Conservation (phyloP, 345 rosid species). For the Camelina neglecta region DNA sequence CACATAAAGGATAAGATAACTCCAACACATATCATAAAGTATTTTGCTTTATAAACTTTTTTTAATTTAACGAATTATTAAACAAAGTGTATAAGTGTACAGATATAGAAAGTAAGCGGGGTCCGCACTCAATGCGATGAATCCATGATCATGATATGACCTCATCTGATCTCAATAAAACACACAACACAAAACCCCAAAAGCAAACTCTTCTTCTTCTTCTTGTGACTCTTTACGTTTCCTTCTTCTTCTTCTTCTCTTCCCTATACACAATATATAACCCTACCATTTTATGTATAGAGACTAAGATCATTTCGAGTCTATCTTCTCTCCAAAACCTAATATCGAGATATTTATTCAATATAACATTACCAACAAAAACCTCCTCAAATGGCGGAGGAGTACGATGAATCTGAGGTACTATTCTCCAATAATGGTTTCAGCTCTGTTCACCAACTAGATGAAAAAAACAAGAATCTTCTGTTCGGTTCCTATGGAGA, state of each 20-base stretch:
- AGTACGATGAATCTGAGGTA: constrained; percentile 58
- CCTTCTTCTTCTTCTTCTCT: constrained; percentile 20
- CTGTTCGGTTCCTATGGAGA: background rate
- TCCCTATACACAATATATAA: constrained; percentile 37
- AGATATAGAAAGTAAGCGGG: constrained; percentile 25
- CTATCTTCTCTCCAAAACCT: background rate
- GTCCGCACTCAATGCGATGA: constrained; percentile 35
- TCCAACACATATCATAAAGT: background rate
- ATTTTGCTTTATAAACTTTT: background rate
- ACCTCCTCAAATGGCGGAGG: constrained; percentile 30
- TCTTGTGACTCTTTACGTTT: constrained; percentile 40
- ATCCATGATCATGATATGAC: constrained; percentile 28
- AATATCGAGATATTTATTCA: background rate
- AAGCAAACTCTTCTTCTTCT: constrained; percentile 15
- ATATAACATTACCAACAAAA: background rate
- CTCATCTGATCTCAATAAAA: constrained; percentile 33
- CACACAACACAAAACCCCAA: constrained; percentile 33
- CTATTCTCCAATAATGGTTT: constrained; percentile 46
- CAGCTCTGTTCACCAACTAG: background rate
- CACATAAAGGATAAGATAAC: constrained; percentile 29
- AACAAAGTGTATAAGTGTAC: constrained; percentile 13
- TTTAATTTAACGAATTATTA: background rate
- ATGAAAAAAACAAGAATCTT: background rate
- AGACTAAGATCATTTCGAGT: background rate
- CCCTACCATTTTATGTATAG: background rate